Evolutionary conservation across 331 rosid species (phyloP).

Genomic region (Cydonia oblonga): DNA sequence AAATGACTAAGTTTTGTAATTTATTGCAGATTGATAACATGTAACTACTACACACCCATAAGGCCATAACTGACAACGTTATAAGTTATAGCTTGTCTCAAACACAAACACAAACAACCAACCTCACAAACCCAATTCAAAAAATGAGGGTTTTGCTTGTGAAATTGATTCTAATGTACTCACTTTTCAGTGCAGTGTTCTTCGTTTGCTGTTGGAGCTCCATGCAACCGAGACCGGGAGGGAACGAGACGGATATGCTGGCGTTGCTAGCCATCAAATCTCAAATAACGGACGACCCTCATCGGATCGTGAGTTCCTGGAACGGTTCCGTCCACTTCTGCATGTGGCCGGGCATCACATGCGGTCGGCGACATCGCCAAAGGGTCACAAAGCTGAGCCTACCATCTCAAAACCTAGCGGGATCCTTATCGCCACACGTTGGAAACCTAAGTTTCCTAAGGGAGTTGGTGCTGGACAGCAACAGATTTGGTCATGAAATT

Average conservation of each 20-base stretch:
- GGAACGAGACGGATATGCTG: not conserved
- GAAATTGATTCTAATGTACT: not conserved
- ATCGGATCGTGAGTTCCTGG: not conserved
- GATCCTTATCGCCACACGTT: not conserved
- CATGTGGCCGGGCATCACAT: constrained; percentile 1
- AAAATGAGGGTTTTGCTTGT: no score
- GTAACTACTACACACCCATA: no score
- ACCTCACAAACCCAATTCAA: no score
- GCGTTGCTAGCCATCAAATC: not conserved
- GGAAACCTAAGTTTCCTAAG: not conserved
- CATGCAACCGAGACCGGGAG: not conserved
- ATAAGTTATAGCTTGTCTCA: no score
- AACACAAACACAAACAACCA: no score
- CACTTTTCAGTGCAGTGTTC: not conserved
- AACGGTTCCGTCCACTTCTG: not conserved
- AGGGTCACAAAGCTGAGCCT: not conserved
- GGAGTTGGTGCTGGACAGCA: not conserved
- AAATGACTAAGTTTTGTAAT: no score
- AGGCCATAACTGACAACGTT: no score
- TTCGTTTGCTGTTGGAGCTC: not conserved
- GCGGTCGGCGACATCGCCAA: not conserved
- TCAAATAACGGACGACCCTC: not conserved
- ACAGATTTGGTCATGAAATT: not conserved
- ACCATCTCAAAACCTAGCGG: not conserved
- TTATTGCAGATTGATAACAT: no score